A percentile compares a stretch with the other conserved stretches of the same genome.
Conservation (phyloP, 148 eudicot species). For the Suaeda aralocaspica region DNA sequence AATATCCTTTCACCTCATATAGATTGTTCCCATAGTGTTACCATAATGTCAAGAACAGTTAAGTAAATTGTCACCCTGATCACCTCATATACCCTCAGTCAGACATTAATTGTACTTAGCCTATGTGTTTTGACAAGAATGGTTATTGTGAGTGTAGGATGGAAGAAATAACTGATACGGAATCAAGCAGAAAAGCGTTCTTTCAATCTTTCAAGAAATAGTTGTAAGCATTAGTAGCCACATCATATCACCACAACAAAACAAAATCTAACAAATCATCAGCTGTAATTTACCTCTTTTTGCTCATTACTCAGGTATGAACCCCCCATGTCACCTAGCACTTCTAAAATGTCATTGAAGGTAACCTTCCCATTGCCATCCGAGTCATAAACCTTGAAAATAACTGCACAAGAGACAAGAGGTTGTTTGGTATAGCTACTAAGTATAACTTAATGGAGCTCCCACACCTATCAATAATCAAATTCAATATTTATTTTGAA, state of each 20-base stretch:
- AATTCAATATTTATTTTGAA: too few relatives aligned
- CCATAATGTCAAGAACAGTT: too few relatives aligned
- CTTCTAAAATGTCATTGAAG: conserved; percentile 65
- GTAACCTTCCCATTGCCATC: conserved; percentile 89
- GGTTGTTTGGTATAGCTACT: neutral
- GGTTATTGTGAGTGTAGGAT: neutral
- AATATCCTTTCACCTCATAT: too few relatives aligned
- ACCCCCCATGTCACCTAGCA: conserved; percentile 77
- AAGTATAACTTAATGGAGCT: neutral
- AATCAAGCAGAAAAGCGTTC: conserved; percentile 10
- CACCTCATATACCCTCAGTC: neutral
- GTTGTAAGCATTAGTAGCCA: neutral
- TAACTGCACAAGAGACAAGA: conserved; percentile 40
- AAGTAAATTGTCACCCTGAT: neutral
- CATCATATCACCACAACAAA: neutral
- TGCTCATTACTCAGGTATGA: conserved; percentile 80
- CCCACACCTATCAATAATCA: neutral
- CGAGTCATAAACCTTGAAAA: conserved; percentile 82
- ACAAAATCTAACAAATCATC: conserved; percentile 2
- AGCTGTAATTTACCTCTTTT: conserved; percentile 98
- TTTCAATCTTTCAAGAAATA: neutral
- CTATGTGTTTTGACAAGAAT: neutral
- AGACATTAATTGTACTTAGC: neutral
- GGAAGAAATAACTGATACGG: neutral
- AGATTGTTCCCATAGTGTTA: too few relatives aligned